Base-by-base conservation (phyloP, 768 basidiomycete genomes). In the Porpolomopsis calyptriformis region DNA sequence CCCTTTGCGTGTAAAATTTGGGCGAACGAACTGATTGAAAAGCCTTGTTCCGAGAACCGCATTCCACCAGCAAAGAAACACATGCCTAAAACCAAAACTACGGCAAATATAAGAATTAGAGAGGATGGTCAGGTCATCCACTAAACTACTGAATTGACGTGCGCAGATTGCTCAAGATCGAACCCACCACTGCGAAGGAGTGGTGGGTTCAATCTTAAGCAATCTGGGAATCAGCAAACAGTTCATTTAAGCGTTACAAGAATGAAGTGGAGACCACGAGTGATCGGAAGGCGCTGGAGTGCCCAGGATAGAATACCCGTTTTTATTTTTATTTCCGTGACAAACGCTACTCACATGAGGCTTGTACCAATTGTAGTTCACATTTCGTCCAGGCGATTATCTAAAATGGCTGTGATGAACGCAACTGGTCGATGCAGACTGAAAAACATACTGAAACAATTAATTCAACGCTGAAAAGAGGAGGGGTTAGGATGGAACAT, bases 51-150 rank as follows among this genome's bases (percentile, higher is more conserved):
- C 16, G 81, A 82, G 56, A 77, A 89, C 53, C 75, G 75, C 42
- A 79, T 64, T 16, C 87, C 87, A 46, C 86, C 87, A 18, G 83
- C 85, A 53, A 90, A 89, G 65, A 90, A 90, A 56, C 87, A 89
- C 88, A 91, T 88, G 40, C 88, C 88, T 24, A 90, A 71, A 14
- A 91, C 80, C 41, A 92, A 71, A 26, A 89, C 82, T 85, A 34
- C 14, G 39, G n/a, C n/a, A n/a, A n/a, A 49, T 43, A 50, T 52
- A 46, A 41, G n/a, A 10, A 18, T 18, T 3, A 34, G 22, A 29
- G n/a, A 9, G 12, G 34, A 27, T 16, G n/a, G n/a, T n/a, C 19
- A n/a, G 35, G 47, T 42, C 43, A 37, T 23, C 42, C 51, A 40
- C 47, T 53, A 48, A 60, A 14, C 29, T 14, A 7, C 14, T 7